A percentile compares a stretch with the other conserved stretches of the same genome.
These are phyloP conservation scores for Isoetes taiwanensis DNA, from an alignment of 75 land plant genomes.

Conservation along the genomic window DNA sequence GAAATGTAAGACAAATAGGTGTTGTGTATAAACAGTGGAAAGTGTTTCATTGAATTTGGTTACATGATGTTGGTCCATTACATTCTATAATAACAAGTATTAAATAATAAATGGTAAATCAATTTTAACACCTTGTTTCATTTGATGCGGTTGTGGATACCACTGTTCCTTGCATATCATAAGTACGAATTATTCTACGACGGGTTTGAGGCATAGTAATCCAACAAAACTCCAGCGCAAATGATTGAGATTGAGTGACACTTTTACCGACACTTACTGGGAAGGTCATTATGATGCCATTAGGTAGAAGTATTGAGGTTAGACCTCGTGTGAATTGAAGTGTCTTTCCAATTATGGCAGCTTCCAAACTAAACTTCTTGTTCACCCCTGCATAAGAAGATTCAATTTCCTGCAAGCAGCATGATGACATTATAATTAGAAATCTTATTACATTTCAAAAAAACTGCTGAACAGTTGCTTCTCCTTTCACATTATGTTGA, in stretches of 20 bases:
- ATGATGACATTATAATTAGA: no score
- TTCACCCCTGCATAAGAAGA: constrained; percentile 24
- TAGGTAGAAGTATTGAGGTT: constrained; percentile 58
- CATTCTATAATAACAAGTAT: no score
- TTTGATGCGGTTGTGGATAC: constrained; percentile 72
- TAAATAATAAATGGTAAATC: no score
- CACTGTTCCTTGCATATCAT: constrained; percentile 68
- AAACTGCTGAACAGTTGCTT: no score
- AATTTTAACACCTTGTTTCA: no score
- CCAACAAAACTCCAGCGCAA: constrained; percentile 90
- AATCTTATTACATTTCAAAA: no score
- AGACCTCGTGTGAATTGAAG: constrained; percentile 59
- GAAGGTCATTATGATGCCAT: constrained; percentile 71
- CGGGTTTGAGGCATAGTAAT: constrained; percentile 62
- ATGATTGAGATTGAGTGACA: constrained; percentile 52
- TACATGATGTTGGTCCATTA: no score
- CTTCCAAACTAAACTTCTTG: constrained; percentile 59
- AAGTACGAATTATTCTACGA: constrained; percentile 85
- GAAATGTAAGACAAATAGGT: no score
- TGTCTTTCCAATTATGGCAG: constrained; percentile 29
- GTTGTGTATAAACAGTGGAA: no score
- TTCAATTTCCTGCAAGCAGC: constrained; percentile 52
- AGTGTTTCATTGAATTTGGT: no score
- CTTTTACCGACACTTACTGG: constrained; percentile 63
- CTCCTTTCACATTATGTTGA: no score